Conservation (phyloP, 1,284 basidiomycete species). For the Sporisorium graminicola region DNA sequence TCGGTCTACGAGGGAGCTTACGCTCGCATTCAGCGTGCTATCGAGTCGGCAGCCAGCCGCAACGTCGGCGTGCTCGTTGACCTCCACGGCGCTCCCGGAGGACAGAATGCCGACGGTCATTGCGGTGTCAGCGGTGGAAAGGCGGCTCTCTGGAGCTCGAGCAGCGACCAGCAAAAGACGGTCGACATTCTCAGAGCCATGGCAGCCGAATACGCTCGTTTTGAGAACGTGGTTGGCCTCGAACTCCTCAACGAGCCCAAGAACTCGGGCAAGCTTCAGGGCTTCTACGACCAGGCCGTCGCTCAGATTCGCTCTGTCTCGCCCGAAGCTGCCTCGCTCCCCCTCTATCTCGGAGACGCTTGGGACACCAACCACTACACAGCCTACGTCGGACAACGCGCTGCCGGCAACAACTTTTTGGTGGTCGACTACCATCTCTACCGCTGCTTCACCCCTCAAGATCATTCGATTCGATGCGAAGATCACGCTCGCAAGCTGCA, state of each 20-base stretch:
- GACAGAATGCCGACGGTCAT: conserved; percentile 72
- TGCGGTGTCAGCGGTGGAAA: conserved; percentile 50
- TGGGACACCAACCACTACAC: conserved; percentile 82
- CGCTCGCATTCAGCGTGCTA: conserved; percentile 77
- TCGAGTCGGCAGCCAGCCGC: conserved; percentile 76
- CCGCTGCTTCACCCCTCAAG: conserved; percentile 80
- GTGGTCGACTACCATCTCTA: conserved; percentile 88
- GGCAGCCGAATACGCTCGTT: conserved; percentile 68
- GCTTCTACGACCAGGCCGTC: conserved; percentile 73
- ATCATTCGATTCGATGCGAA: conserved; percentile 75
- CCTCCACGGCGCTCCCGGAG: conserved; percentile 76
- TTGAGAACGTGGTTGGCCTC: conserved; percentile 81
- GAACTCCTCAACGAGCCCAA: conserved; percentile 88
- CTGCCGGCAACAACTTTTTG: conserved; percentile 71
- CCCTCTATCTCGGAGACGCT: conserved; percentile 79
- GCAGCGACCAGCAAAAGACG: conserved; percentile 68
- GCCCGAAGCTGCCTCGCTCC: conserved; percentile 41
- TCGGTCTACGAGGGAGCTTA: conserved; percentile 80
- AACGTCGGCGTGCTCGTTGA: conserved; percentile 84
- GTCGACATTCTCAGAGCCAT: conserved; percentile 76
- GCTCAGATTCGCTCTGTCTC: conserved; percentile 72
- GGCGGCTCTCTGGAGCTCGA: conserved; percentile 67
- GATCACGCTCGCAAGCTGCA: conserved; percentile 72
- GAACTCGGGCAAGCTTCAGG: conserved; percentile 64
- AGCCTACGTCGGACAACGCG: conserved; percentile 72